phyloP scores from a whole-genome alignment of 1,284 basidiomycete species.

The Thecaphora frezii region DNA sequence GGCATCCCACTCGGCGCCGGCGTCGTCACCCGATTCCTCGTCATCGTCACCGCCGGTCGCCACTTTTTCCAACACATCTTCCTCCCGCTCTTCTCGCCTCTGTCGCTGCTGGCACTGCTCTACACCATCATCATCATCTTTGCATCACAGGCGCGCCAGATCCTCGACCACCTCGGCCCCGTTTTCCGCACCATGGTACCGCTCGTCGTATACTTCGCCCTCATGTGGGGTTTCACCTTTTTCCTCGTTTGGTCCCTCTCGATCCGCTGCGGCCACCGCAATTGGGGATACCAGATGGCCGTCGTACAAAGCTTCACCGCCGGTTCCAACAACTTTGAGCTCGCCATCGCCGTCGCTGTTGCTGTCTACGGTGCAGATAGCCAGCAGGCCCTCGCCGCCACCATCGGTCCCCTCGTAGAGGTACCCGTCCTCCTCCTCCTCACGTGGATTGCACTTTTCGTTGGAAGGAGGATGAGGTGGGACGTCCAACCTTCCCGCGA shows the following conservation, averaged over 20 bases:
- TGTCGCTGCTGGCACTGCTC: conserved; percentile 66
- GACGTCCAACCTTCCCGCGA: conserved; percentile 3
- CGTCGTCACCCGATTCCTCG: conserved; percentile 68
- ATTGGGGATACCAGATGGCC: conserved; percentile 58
- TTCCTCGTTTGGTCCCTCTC: conserved; percentile 61
- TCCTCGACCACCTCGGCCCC: conserved; percentile 45
- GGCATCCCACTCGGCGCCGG: conserved; percentile 73
- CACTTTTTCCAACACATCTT: conserved; percentile 66
- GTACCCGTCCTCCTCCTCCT: conserved; percentile 72
- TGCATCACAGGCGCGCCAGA: conserved; percentile 66
- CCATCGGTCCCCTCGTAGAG: conserved; percentile 53
- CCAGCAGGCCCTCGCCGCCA: conserved; percentile 38
- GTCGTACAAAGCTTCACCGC: conserved; percentile 63
- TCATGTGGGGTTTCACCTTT: conserved; percentile 76
- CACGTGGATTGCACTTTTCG: conserved; percentile 71
- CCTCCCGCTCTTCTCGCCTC: conserved; percentile 70
- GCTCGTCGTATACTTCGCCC: conserved; percentile 70
- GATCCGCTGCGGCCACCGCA: conserved; percentile 33
- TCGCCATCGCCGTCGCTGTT: conserved; percentile 81
- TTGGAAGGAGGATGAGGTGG: conserved; percentile 58
- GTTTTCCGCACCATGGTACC: conserved; percentile 67
- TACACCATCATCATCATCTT: conserved; percentile 76
- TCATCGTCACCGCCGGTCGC: conserved; percentile 64
- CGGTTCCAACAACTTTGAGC: conserved; percentile 63
- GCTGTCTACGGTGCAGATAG: conserved; percentile 65